A percentile compares a stretch with the other conserved stretches of the same genome.
phyloP scores from a whole-genome alignment of 2,329 filamentous ascomycete genomes.

The Bipolaris bicolor region DNA sequence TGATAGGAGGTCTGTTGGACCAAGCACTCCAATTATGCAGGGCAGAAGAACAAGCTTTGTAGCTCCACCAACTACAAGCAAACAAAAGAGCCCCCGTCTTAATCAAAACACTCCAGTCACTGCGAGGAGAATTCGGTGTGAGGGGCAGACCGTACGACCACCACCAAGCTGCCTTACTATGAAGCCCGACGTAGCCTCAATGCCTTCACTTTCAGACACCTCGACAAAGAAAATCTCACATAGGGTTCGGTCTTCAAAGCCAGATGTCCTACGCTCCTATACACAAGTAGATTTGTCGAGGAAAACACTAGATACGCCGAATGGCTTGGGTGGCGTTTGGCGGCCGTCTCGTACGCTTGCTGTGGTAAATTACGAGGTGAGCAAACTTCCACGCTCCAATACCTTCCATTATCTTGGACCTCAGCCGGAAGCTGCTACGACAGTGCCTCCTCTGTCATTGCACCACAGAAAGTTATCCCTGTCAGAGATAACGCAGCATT shows the following conservation, averaged over 20 bases:
- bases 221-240: slow-evolving; percentile 20
- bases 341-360: slow-evolving; percentile 29
- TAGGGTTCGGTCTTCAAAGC: not conserved
- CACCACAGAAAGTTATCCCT: slow-evolving; percentile 28
- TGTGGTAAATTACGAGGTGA: slow-evolving; percentile 42
- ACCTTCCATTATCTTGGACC: slow-evolving; percentile 36
- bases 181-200: slow-evolving; percentile 13
- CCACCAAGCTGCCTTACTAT: not conserved
- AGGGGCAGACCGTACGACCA: slow-evolving; percentile 9
- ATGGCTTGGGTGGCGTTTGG: slow-evolving; percentile 27
- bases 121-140: slow-evolving; percentile 20
- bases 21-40: slow-evolving; percentile 14
- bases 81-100: slow-evolving; percentile 25
- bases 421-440: slow-evolving; percentile 23
- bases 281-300: slow-evolving; percentile 28
- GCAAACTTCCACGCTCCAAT: slow-evolving; percentile 37
- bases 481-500: slow-evolving; percentile 12
- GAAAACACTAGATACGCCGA: slow-evolving; percentile 29
- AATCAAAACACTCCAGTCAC: slow-evolving; percentile 30
- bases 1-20: slow-evolving; percentile 27
- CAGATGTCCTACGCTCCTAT: slow-evolving; percentile 19
- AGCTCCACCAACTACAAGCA: slow-evolving; percentile 24
- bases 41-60: slow-evolving; percentile 25
- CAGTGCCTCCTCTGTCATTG: slow-evolving; percentile 34
- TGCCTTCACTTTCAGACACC: slow-evolving; percentile 23